A percentile compares a stretch with the other conserved stretches of the same genome.
Conservation (phyloP, 345 rosid genomes). For the Gossypium anomalum region DNA sequence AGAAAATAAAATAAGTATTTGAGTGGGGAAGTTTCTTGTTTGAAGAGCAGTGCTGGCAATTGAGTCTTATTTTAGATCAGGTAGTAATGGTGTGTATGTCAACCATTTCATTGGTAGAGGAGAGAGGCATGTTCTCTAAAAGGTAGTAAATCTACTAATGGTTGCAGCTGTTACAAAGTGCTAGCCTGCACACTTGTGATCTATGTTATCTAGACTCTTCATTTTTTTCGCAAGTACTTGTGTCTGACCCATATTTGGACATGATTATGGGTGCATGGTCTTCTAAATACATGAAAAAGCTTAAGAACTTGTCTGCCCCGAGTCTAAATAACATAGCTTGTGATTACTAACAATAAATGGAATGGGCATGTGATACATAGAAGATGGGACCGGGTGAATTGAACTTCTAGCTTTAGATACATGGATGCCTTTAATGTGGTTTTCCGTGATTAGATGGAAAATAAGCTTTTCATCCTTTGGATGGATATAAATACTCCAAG, state of each 20-base stretch:
- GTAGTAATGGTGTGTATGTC: background rate
- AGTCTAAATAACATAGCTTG: background rate
- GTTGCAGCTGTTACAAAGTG: slow-evolving; percentile 2
- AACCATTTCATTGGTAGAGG: background rate
- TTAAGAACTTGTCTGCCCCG: background rate
- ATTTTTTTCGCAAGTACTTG: background rate
- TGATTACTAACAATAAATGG: slow-evolving; percentile 4
- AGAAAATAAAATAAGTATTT: background rate
- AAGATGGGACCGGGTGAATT: background rate
- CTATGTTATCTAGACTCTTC: background rate
- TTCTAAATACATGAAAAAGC: background rate
- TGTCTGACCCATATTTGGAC: background rate
- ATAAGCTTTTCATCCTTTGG: background rate
- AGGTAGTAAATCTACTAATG: background rate
- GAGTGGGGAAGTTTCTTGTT: slow-evolving; percentile 3
- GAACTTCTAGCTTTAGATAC: background rate
- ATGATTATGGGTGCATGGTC: background rate
- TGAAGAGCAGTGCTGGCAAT: background rate
- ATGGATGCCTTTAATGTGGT: background rate
- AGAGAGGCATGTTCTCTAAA: background rate
- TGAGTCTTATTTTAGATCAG: background rate
- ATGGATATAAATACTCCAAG: background rate
- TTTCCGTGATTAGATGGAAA: background rate
- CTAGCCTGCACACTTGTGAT: background rate
- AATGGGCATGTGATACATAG: background rate